phyloP scores from a whole-genome alignment of 371 early-diverging fungal species.

The Nematocida sp. region DNA sequence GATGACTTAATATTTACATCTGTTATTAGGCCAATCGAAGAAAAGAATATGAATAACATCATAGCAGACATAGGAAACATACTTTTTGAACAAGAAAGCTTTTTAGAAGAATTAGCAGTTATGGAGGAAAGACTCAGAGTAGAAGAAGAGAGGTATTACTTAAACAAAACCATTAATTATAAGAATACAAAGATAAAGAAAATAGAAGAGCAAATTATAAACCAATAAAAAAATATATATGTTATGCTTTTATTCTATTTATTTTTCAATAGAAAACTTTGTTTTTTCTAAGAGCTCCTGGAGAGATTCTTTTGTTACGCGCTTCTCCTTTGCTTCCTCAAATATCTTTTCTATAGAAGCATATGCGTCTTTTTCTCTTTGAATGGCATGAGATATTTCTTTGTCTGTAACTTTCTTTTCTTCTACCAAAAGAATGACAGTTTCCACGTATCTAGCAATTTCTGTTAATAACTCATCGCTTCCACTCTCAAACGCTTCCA shows the following conservation, averaged over 20 bases:
- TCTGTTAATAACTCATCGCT: conserved; percentile 19
- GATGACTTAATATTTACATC: conserved; percentile 61
- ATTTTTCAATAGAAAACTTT: background rate
- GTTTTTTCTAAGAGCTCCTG: background rate
- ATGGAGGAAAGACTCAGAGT: conserved; percentile 54
- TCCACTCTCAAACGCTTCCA: background rate
- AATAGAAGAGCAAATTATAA: conserved; percentile 31
- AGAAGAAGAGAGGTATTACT: conserved; percentile 53
- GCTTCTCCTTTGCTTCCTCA: conserved; percentile 30
- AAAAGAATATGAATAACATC: conserved; percentile 11
- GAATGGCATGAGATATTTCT: background rate
- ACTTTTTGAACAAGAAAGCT: conserved; percentile 32
- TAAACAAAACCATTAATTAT: conserved; percentile 45
- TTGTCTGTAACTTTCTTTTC: background rate
- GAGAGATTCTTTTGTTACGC: background rate
- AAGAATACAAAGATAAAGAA: conserved; percentile 52
- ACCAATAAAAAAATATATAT: background rate
- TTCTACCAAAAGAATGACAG: conserved; percentile 12
- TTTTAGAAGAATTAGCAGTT: conserved; percentile 26
- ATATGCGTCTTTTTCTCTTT: conserved; percentile 25
- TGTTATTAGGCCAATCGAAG: conserved; percentile 13
- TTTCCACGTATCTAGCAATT: conserved; percentile 27
- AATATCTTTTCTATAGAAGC: background rate
- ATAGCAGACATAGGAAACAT: conserved; percentile 7
- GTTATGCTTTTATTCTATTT: background rate